Conservation (phyloP, 2,329 filamentous ascomycete genomes). For the Curvularia sp. region DNA sequence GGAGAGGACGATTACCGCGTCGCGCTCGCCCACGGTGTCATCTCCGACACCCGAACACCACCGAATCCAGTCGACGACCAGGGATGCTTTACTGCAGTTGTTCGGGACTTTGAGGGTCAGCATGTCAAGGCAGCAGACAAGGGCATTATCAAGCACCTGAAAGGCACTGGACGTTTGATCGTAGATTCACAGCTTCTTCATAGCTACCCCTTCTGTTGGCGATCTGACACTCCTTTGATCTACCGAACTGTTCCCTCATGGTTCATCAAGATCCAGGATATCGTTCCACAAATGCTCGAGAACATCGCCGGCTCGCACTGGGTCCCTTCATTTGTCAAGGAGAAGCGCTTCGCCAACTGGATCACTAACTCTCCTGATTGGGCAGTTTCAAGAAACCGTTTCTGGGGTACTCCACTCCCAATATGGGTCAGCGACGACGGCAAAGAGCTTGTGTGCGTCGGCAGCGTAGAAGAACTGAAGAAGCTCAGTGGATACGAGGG, state of each 20-base stretch:
- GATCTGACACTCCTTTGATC: conserved; percentile 94
- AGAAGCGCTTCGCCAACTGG: conserved; percentile 90
- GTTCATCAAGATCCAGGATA: conserved; percentile 88
- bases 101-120: conserved; percentile 82
- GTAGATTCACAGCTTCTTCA: conserved; percentile 89
- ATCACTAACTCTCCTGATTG: conserved; percentile 90
- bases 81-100: conserved; percentile 78
- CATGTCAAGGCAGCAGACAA: conserved; percentile 94
- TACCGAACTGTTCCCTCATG: conserved; percentile 91
- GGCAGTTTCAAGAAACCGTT: conserved; percentile 93
- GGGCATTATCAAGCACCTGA: conserved; percentile 88
- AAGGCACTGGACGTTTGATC: conserved; percentile 75
- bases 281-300: conserved; percentile 86
- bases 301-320: conserved; percentile 90
- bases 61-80: conserved; percentile 89
- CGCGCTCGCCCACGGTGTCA: conserved; percentile 76
- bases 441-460: conserved; percentile 85
- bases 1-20: conserved; percentile 96
- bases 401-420: conserved; percentile 93
- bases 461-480: conserved; percentile 83
- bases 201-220: conserved; percentile 91
- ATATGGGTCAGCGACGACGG: conserved; percentile 91
- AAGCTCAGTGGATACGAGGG: conserved; percentile 85
- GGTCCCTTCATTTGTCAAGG: conserved; percentile 90
- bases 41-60: conserved; percentile 77